Evolutionary conservation across 2,329 filamentous ascomycete genomes (phyloP).

Genomic region (Penicillium sp.): DNA sequence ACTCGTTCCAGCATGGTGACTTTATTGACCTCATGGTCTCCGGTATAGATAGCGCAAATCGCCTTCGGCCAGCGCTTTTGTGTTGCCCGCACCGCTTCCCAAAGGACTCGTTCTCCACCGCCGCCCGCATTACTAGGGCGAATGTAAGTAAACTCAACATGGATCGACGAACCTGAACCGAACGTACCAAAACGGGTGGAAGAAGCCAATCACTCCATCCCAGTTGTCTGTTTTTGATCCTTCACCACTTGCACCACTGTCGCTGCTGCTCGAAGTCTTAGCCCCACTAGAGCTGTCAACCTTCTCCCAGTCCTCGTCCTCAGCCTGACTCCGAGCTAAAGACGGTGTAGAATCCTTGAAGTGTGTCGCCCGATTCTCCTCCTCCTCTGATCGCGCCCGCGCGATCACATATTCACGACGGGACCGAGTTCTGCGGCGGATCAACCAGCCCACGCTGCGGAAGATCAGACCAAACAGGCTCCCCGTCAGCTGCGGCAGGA

Average conservation of each 20-base stretch:
- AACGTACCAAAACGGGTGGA: constrained; percentile 88
- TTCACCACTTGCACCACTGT: constrained; percentile 42
- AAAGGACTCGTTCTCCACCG: constrained; percentile 90
- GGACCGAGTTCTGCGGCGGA: constrained; percentile 59
- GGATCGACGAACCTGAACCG: constrained; percentile 3
- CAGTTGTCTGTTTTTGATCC: constrained; percentile 51
- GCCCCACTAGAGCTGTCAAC: constrained; percentile 52
- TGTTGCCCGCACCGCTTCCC: constrained; percentile 88
- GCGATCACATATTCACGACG: constrained; percentile 52
- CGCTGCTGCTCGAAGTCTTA: constrained; percentile 40
- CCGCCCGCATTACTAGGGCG: constrained; percentile 77
- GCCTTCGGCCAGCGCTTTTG: constrained; percentile 83
- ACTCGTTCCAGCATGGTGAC: constrained; percentile 70
- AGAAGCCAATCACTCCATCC: constrained; percentile 87
- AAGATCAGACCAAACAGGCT: constrained; percentile 34
- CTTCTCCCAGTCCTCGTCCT: constrained; percentile 66
- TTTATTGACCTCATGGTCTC: constrained; percentile 84
- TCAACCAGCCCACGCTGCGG: constrained; percentile 52
- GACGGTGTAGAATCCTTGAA: constrained; percentile 21
- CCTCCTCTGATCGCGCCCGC: constrained; percentile 43
- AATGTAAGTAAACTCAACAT: constrained; percentile 9
- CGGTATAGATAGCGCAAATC: constrained; percentile 89
- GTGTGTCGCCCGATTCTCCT: constrained; percentile 28
- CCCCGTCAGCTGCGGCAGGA: constrained; percentile 33
- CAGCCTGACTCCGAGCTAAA: constrained; percentile 25